Conservation (phyloP, 768 basidiomycete genomes). For the Leucocoprinus sp. region DNA sequence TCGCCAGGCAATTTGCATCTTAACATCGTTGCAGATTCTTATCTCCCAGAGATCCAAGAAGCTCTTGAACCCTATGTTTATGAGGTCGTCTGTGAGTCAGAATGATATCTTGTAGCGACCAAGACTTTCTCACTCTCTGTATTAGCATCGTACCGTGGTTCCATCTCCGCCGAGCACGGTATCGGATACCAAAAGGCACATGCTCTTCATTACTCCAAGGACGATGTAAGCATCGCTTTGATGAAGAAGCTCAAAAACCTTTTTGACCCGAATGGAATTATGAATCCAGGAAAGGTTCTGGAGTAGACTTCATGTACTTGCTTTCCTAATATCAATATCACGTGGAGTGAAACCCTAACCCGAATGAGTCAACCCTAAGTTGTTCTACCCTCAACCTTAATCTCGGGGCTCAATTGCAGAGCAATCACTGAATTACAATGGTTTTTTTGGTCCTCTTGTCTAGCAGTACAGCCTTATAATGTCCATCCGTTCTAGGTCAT, state of each 20-base stretch:
- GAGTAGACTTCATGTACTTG: slow-evolving; percentile 19
- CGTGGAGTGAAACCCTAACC: slow-evolving; percentile 28
- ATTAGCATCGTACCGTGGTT: slow-evolving; percentile 71
- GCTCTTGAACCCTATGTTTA: slow-evolving; percentile 94
- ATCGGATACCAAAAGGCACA: slow-evolving; percentile 94
- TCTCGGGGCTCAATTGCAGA: slow-evolving; percentile 27
- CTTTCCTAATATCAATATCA: slow-evolving; percentile 1
- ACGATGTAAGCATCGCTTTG: slow-evolving; percentile 64
- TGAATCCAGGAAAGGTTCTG: slow-evolving; percentile 88
- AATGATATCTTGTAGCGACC: not conserved
- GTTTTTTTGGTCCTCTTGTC: slow-evolving; percentile 11
- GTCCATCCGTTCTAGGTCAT: slow-evolving; percentile 39
- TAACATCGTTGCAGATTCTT: slow-evolving; percentile 80
- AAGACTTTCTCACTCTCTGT: not conserved
- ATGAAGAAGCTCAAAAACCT: slow-evolving; percentile 88
- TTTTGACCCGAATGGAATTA: slow-evolving; percentile 86
- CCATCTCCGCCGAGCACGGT: slow-evolving; percentile 95
- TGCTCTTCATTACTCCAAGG: slow-evolving; percentile 84
- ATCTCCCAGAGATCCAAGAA: slow-evolving; percentile 74
- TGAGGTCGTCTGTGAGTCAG: slow-evolving; percentile 40
- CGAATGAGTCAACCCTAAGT: slow-evolving; percentile 26
- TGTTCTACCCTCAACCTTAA: slow-evolving; percentile 42
- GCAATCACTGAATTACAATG: slow-evolving; percentile 11
- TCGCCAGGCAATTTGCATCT: slow-evolving; percentile 82
- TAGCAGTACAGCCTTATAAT: not conserved